Evolutionary conservation across 2,329 filamentous ascomycete genomes (phyloP).

Genomic region (Aspergillus carbonarius): DNA sequence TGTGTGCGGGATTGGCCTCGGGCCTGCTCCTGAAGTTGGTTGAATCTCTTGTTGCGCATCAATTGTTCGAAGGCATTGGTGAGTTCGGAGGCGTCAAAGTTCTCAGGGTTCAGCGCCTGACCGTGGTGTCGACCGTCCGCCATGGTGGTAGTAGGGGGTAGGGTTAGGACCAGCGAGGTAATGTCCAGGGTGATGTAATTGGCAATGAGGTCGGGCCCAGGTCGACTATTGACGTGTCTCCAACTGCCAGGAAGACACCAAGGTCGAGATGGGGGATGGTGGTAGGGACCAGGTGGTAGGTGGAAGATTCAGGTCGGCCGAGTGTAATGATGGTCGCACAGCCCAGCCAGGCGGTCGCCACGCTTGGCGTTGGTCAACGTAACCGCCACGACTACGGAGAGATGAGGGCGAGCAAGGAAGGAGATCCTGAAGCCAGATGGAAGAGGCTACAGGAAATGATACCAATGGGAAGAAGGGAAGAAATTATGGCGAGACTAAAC

Average conservation of each 20-base stretch:
- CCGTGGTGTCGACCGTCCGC: conserved; percentile 38
- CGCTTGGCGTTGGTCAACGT: conserved; percentile 25
- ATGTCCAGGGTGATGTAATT: conserved; percentile 28
- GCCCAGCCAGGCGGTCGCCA: conserved; percentile 29
- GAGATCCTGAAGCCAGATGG: background rate
- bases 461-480: background rate
- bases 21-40: conserved; percentile 68
- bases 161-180: conserved; percentile 25
- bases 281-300: conserved; percentile 8
- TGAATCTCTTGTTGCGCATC: conserved; percentile 82
- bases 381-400: conserved; percentile 13
- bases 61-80: conserved; percentile 83
- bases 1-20: conserved; percentile 59
- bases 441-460: conserved; percentile 6
- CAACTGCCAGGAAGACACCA: background rate
- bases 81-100: conserved; percentile 76
- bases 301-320: conserved; percentile 10
- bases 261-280: conserved; percentile 7
- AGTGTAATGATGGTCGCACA: conserved; percentile 23
- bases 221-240: background rate
- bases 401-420: background rate
- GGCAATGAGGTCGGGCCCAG: background rate
- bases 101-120: conserved; percentile 28
- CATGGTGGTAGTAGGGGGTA: conserved; percentile 33
- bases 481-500: conserved; percentile 2